Evolutionary conservation across 495 filamentous ascomycete genomes (phyloP), one percentile per base, ranked within the genome.

Genomic region (Acidomyces sp.): DNA sequence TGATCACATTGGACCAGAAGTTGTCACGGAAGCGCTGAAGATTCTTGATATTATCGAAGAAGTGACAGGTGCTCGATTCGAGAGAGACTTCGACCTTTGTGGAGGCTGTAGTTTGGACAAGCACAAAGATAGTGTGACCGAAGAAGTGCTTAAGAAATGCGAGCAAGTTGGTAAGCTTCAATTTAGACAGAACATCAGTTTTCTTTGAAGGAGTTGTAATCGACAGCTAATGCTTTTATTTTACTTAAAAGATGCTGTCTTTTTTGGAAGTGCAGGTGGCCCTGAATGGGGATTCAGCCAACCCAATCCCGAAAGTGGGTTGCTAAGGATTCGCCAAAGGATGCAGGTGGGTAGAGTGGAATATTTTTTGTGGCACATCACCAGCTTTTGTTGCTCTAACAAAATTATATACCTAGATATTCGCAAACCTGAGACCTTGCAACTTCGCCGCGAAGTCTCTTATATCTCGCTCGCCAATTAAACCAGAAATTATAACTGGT

Each of bases 1-100:
- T 45, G 70, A 74, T 43, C 65, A 68, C 37, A 67, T 74, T 50
- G 70, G 70, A 23, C 69, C 69, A 0, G 70, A 74, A 46, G 62
- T 74, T 26, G 70, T 70, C 55, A 37, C 57, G 26, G 68, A 71
- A 52, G 69, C 68, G 27, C 52, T 66, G 33, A 69, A 69, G 48
- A 60, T 74, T 19, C 65, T 74, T 10, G 49, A 64, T 44, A 57
- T 59, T 31, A 63, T 71, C 46, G 62, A 65, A 46, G 54, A 52
- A n/a, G 37, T 56, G 2, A 41, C 47, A 3, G 27, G 54, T 3
- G 53, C 52, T 34, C 56, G 51, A 16, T 72, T 72, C 43, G 46
- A 56, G 12, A 54, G 68, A 5, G 62, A 59, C 25, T 56, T 62
- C 21, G 64, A 69, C 30, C 53, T 72, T 9, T 65, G 70, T 16